A percentile compares a stretch with the other conserved stretches of the same genome.
These are phyloP conservation scores for Hibiscus mutabilis DNA, from an alignment of 345 rosid species.

Conservation along the genomic window DNA sequence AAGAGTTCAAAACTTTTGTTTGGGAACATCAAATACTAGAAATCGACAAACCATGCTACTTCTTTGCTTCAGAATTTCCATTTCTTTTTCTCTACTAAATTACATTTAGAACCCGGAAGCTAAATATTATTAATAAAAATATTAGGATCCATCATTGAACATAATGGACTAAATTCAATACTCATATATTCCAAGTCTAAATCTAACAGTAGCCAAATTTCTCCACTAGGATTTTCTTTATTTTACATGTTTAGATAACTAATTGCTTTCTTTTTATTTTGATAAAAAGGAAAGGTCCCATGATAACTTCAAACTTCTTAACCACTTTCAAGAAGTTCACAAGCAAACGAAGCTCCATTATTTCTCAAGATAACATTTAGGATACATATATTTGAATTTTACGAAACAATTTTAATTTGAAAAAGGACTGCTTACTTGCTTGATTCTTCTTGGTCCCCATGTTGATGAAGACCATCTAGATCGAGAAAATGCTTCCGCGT, in stretches of 20 bases:
- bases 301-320: slow-evolving; percentile 22
- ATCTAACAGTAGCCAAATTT: not conserved
- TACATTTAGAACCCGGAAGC: not conserved
- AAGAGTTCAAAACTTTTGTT: slow-evolving; percentile 3
- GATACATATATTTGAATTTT: not conserved
- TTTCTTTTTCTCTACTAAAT: not conserved
- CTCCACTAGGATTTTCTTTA: not conserved
- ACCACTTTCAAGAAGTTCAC: slow-evolving; percentile 15
- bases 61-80: not conserved
- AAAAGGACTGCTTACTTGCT: slow-evolving; percentile 48
- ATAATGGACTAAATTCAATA: not conserved
- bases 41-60: not conserved
- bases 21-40: not conserved
- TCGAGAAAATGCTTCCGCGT: slow-evolving; percentile 62
- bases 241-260: not conserved
- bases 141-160: not conserved
- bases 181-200: not conserved
- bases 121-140: not conserved
- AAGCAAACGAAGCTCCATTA: not conserved
- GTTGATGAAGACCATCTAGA: slow-evolving; percentile 79
- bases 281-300: not conserved
- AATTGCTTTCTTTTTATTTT: not conserved
- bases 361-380: not conserved
- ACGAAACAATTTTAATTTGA: not conserved
- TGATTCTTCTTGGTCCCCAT: slow-evolving; percentile 89